phyloP scores from a whole-genome alignment of 2,329 filamentous ascomycete species.

The Clarireedia hainanense region DNA sequence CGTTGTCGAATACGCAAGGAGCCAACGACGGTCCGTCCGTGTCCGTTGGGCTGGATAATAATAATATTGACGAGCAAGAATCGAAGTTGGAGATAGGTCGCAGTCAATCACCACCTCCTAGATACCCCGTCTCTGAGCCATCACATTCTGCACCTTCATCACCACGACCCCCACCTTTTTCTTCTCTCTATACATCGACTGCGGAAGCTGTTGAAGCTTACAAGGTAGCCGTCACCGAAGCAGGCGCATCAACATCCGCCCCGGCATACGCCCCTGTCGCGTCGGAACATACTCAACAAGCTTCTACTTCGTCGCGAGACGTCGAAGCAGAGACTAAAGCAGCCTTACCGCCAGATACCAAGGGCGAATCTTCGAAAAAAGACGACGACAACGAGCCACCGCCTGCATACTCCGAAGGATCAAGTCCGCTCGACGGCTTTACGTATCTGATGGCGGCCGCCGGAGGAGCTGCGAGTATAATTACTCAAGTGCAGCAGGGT shows the following conservation, averaged over 20 bases:
- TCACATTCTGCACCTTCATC: slow-evolving; percentile 38
- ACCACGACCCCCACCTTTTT: slow-evolving; percentile 49
- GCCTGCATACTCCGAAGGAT: slow-evolving; percentile 91
- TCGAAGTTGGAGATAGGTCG: slow-evolving; percentile 31
- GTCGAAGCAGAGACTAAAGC: slow-evolving; percentile 70
- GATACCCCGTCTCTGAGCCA: slow-evolving; percentile 47
- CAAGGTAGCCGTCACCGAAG: slow-evolving; percentile 32
- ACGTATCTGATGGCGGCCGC: slow-evolving; percentile 97
- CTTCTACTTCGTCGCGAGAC: slow-evolving; percentile 33
- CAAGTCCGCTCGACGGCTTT: slow-evolving; percentile 85
- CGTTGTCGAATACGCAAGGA: slow-evolving; percentile 41
- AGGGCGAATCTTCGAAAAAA: slow-evolving; percentile 67
- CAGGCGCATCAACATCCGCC: slow-evolving; percentile 32
- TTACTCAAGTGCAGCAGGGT: slow-evolving; percentile 96
- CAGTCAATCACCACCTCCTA: slow-evolving; percentile 48
- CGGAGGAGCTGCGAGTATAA: slow-evolving; percentile 94
- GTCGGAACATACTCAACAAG: slow-evolving; percentile 27
- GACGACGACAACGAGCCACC: slow-evolving; percentile 83
- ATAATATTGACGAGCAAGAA: slow-evolving; percentile 16
- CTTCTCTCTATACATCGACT: slow-evolving; percentile 46
- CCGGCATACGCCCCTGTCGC: slow-evolving; percentile 47
- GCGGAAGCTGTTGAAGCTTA: slow-evolving; percentile 31
- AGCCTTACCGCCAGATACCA: slow-evolving; percentile 73
- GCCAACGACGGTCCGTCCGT: slow-evolving; percentile 34
- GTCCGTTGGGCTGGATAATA: slow-evolving; percentile 32